phyloP scores from a whole-genome alignment of 2,329 filamentous ascomycete genomes.

The Colletotrichum musicola region DNA sequence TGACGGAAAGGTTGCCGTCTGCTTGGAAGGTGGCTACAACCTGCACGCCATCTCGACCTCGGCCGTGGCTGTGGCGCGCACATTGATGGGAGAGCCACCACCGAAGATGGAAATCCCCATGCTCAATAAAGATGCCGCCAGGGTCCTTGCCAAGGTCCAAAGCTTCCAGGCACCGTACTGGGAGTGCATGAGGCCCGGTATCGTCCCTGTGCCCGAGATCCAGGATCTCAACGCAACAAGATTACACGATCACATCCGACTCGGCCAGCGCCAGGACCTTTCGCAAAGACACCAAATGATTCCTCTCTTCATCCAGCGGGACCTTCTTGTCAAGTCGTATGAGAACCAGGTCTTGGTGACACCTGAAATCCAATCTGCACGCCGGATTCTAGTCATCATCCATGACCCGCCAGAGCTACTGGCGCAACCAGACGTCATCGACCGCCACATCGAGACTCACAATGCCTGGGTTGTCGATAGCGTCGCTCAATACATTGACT shows the following conservation, averaged over 20 bases:
- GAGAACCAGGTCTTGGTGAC: conserved; percentile 90
- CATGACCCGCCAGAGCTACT: conserved; percentile 88
- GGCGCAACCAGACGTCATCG: conserved; percentile 75
- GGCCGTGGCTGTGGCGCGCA: conserved; percentile 89
- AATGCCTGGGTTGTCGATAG: conserved; percentile 92
- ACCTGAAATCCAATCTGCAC: conserved; percentile 73
- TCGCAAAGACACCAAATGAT: conserved; percentile 82
- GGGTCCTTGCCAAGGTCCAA: conserved; percentile 70
- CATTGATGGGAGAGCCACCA: conserved; percentile 95
- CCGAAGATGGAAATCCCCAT: conserved; percentile 68
- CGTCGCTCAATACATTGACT: conserved; percentile 84
- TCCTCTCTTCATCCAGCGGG: conserved; percentile 82
- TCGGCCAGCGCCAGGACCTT: conserved; percentile 79
- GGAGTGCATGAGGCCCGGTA: conserved; percentile 84
- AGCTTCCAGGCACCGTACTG: conserved; percentile 79
- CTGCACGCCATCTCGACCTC: conserved; percentile 92
- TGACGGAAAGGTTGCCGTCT: conserved; percentile 89
- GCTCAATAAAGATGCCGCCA: conserved; percentile 69
- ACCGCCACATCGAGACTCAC: conserved; percentile 81
- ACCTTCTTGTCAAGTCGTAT: conserved; percentile 80
- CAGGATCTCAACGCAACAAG: conserved; percentile 68
- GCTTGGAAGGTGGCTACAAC: conserved; percentile 96
- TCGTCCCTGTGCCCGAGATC: conserved; percentile 67
- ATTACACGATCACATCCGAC: conserved; percentile 83
- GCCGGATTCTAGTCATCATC: conserved; percentile 84